These are phyloP conservation scores for Blastobotrys elegans DNA, from an alignment of 1,139 yeast genomes.

Conservation along the genomic window DNA sequence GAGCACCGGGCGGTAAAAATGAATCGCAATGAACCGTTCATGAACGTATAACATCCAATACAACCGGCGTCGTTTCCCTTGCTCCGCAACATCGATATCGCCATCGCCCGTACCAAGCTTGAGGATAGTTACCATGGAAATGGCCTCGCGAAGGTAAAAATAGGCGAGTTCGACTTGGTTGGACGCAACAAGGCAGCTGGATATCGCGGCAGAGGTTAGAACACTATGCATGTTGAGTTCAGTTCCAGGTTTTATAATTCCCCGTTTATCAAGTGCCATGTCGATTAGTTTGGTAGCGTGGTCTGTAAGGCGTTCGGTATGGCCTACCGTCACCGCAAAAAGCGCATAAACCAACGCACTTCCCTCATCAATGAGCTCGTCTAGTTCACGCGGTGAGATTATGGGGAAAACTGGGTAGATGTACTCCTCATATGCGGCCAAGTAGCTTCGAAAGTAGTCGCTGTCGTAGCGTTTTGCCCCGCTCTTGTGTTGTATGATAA, in stretches of 20 bases:
- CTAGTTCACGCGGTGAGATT: constrained; percentile 16
- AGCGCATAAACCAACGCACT: constrained; percentile 19
- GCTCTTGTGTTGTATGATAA: constrained; percentile 15
- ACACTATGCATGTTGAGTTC: constrained; percentile 9
- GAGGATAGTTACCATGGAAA: constrained; percentile 18
- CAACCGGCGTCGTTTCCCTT: constrained; percentile 18
- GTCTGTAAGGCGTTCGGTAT: constrained; percentile 9
- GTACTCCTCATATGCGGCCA: constrained; percentile 13
- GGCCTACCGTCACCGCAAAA: constrained; percentile 19
- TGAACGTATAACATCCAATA: constrained; percentile 23
- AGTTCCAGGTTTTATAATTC: constrained; percentile 14
- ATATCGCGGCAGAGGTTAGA: constrained; percentile 17
- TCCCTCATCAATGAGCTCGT: constrained; percentile 11
- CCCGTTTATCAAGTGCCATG: constrained; percentile 16
- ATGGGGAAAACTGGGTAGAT: constrained; percentile 22
- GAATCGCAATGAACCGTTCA: constrained; percentile 22
- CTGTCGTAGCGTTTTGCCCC: constrained; percentile 6
- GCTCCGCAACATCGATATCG: constrained; percentile 9
- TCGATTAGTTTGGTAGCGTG: constrained; percentile 11
- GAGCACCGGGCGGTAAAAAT: constrained; percentile 17
- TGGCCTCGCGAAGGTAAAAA: constrained; percentile 22
- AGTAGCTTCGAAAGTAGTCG: constrained; percentile 13
- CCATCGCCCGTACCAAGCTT: constrained; percentile 12
- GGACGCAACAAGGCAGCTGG: constrained; percentile 18
- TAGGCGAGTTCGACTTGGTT: constrained; percentile 18